Evolutionary conservation across 2,329 filamentous ascomycete species (phyloP).

Genomic region (Penicillium sp.): DNA sequence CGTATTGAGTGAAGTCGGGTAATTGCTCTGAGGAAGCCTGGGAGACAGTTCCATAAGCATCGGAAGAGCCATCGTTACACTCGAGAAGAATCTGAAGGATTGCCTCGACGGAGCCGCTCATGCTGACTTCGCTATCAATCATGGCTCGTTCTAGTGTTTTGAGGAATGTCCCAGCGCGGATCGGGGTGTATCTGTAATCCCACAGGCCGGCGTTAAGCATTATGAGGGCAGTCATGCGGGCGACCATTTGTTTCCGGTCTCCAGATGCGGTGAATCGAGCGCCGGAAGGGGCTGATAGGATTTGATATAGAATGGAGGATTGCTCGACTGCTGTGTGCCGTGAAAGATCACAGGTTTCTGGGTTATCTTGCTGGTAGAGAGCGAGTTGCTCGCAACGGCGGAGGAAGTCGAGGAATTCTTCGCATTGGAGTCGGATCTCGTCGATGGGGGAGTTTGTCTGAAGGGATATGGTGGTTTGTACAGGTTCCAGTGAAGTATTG

Average conservation of each 20-base stretch:
- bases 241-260: conserved; percentile 42
- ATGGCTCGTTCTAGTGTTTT: conserved; percentile 33
- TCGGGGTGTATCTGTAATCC: conserved; percentile 40
- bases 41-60: background rate
- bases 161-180: conserved; percentile 36
- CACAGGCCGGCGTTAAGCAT: conserved; percentile 43
- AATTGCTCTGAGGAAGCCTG: background rate
- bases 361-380: conserved; percentile 27
- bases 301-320: conserved; percentile 33
- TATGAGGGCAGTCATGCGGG: conserved; percentile 38
- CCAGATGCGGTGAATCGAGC: conserved; percentile 37
- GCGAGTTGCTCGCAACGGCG: conserved; percentile 41
- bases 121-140: conserved; percentile 37
- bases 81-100: conserved; percentile 42
- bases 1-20: conserved; percentile 34
- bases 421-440: conserved; percentile 39
- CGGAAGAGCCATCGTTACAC: conserved; percentile 31
- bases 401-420: conserved; percentile 42
- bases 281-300: conserved; percentile 36
- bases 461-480: background rate
- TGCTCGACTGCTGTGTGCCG: conserved; percentile 33
- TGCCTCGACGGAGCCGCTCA: conserved; percentile 42
- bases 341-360: conserved; percentile 16
- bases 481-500: conserved; percentile 2
- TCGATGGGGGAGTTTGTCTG: conserved; percentile 22